Conservation (phyloP, 2,329 filamentous ascomycete species). For the Coniella vitis region DNA sequence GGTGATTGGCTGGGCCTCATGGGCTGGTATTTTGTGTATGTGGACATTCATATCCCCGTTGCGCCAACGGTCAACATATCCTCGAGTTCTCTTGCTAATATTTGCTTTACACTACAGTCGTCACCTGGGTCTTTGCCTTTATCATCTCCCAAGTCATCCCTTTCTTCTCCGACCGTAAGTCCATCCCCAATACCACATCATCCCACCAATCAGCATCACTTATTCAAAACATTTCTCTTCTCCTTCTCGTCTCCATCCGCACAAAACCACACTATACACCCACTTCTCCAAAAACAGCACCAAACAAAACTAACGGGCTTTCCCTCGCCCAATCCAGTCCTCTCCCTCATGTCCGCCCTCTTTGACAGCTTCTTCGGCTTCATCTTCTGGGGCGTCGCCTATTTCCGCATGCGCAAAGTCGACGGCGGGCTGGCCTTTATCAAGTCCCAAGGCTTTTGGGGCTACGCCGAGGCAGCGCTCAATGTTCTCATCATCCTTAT, state of each 20-base stretch:
- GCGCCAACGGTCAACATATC: too few relatives aligned
- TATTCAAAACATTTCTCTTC: too few relatives aligned
- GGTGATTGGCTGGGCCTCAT: slow-evolving; percentile 69
- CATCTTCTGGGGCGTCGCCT: slow-evolving; percentile 87
- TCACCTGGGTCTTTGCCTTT: slow-evolving; percentile 81
- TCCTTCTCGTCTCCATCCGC: too few relatives aligned
- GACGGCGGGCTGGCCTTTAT: slow-evolving; percentile 51
- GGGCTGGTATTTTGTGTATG: slow-evolving; percentile 64
- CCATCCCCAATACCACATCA: slow-evolving; percentile 25
- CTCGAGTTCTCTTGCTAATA: slow-evolving; percentile 11
- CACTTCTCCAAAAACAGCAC: too few relatives aligned
- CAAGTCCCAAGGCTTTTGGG: slow-evolving; percentile 43
- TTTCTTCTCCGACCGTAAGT: slow-evolving; percentile 72
- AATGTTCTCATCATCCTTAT: slow-evolving; percentile 68
- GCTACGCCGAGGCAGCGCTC: slow-evolving; percentile 49
- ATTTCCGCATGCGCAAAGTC: slow-evolving; percentile 65
- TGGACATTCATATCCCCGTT: slow-evolving; percentile 17
- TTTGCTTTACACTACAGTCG: slow-evolving; percentile 28
- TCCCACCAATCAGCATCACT: too few relatives aligned
- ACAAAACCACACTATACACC: too few relatives aligned
- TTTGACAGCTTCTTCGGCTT: slow-evolving; percentile 94
- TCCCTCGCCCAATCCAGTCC: slow-evolving; percentile 38
- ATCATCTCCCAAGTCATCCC: slow-evolving; percentile 90
- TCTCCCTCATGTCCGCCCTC: slow-evolving; percentile 75
- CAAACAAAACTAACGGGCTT: slow-evolving; percentile 11